Evolutionary conservation across 768 basidiomycete genomes (phyloP).

Genomic region (Lentinula sp.): DNA sequence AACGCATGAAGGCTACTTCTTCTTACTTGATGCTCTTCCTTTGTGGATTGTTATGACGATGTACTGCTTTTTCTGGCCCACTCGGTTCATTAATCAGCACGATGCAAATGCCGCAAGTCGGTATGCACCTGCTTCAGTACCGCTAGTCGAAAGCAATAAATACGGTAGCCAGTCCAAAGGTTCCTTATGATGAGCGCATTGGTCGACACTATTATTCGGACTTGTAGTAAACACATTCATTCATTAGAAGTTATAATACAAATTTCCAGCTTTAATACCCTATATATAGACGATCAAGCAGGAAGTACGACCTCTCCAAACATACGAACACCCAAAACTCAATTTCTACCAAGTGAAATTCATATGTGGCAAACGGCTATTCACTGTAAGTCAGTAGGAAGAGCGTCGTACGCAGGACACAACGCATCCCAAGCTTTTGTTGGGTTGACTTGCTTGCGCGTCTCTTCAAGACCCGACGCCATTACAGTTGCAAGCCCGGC

Average conservation of each 20-base stretch:
- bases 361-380: too few species aligned
- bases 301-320: too few species aligned
- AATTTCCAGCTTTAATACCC: too few species aligned
- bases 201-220: too few species aligned
- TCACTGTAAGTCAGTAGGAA: slow-evolving; percentile 1
- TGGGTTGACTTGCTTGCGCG: slow-evolving; percentile 10
- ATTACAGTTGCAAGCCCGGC: slow-evolving; percentile 37
- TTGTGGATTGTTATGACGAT: slow-evolving; percentile 38
- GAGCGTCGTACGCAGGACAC: slow-evolving; percentile 18
- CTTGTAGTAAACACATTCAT: background rate
- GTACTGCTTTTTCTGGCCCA: slow-evolving; percentile 22
- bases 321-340: too few species aligned
- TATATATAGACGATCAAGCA: too few species aligned
- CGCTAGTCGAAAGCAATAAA: background rate
- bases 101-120: background rate
- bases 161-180: background rate
- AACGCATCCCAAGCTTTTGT: slow-evolving; percentile 16
- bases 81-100: slow-evolving; percentile 1
- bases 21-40: slow-evolving; percentile 46
- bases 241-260: background rate
- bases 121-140: background rate
- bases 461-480: slow-evolving; percentile 21
- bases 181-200: too few species aligned
- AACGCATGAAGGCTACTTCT: slow-evolving; percentile 45
- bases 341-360: too few species aligned